Conservation (phyloP, 1,284 basidiomycete genomes). For the Meripilus lineatus region DNA sequence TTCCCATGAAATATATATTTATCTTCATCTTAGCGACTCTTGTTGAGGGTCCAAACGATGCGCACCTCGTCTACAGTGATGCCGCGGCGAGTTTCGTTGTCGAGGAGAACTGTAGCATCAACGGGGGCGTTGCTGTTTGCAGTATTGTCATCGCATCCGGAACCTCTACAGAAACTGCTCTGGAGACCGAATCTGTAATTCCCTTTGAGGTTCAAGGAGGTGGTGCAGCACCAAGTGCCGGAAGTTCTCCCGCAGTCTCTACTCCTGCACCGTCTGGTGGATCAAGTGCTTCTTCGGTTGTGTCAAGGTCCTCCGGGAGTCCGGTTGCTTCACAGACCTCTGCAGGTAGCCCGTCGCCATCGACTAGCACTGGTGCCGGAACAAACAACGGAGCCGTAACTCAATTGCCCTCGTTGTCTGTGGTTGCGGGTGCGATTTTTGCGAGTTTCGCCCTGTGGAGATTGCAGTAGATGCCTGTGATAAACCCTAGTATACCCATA, state of each 20-base stretch:
- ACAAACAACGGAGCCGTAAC: too few relatives aligned
- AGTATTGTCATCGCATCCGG: slow-evolving; percentile 14
- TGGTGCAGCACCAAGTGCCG: slow-evolving; percentile 6
- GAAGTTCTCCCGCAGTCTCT: background rate
- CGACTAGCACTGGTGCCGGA: too few relatives aligned
- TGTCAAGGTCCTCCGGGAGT: too few relatives aligned
- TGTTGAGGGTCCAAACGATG: slow-evolving; percentile 22
- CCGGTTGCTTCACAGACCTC: too few relatives aligned
- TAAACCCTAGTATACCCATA: too few relatives aligned
- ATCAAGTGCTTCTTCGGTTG: too few relatives aligned
- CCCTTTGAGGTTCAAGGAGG: slow-evolving; percentile 22
- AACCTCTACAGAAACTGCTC: slow-evolving; percentile 4
- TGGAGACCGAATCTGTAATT: slow-evolving; percentile 17
- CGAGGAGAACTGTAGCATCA: slow-evolving; percentile 22
- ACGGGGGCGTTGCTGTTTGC: slow-evolving; percentile 21
- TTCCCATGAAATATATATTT: background rate
- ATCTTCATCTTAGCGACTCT: slow-evolving; percentile 21
- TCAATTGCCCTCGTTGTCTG: too few relatives aligned
- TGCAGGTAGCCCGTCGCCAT: too few relatives aligned
- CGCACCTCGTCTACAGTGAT: slow-evolving; percentile 20
- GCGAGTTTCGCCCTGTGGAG: too few relatives aligned
- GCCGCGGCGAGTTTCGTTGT: slow-evolving; percentile 10
- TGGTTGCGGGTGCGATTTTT: too few relatives aligned
- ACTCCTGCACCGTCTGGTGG: slow-evolving; percentile 1
- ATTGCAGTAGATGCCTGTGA: too few relatives aligned